Evolutionary conservation across 2,329 filamentous ascomycete genomes (phyloP), one percentile per base, ranked within the genome.

Genomic region (Penicillium sp.): DNA sequence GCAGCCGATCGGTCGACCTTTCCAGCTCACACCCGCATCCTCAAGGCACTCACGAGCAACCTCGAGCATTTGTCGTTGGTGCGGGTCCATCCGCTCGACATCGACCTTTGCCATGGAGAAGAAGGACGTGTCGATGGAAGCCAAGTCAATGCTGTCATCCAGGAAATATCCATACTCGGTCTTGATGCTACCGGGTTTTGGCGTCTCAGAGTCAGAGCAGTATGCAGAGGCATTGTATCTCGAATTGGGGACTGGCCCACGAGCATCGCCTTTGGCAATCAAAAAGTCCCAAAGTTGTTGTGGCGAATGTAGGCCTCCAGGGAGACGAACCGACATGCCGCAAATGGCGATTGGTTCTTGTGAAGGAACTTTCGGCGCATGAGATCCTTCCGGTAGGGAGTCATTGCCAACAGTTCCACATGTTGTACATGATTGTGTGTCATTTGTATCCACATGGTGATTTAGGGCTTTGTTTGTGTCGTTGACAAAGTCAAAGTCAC

Each of bases 31-130:
- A 43, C 73, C 68, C 0, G 64, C 66, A 51, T 67, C 65, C 35
- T 75, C 73, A 22, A 76, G 52, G n/a, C 65, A 69, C 50, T 76
- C 74, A 39, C 66, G 64, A 5, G 65, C 63, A 10, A 73, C 67
- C 44, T 75, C 73, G 2, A 73, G 51, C n/a, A 72, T 51, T 2
- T 66, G 60, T 11, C 70, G 58, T 50, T 73, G 73, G 48, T 74
- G 71, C 0, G 72, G 73, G 48, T 74, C 73, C 6, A 68, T 41
- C 7, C 11, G 29, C 19, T 37, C 35, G 2, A 46, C 37, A 8
- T 53, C 35, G 7, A 21, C 27, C 10, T 46, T 37, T 21, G 8
- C 19, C 29, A 46, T 35, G 2, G 14, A 13, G 22, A 57, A 57
- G 22, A 57, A 57, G 3, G 37, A 26, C 3, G 43, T 24, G 35